phyloP scores from a whole-genome alignment of 2,329 filamentous ascomycete species.

The Gnomoniopsis sp. region DNA sequence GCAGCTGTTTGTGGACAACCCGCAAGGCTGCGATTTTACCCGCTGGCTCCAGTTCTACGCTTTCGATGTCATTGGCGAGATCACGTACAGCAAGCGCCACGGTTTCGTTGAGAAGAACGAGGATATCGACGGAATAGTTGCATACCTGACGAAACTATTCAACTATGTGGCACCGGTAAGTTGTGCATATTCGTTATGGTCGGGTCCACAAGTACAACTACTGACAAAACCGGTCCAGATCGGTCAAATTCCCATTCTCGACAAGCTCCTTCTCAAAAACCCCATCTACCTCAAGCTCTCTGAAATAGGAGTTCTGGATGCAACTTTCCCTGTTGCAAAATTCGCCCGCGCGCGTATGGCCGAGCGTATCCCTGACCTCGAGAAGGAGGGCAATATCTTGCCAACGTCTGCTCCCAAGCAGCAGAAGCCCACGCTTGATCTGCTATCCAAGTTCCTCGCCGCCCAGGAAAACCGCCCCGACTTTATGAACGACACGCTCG shows the following conservation, averaged over 20 bases:
- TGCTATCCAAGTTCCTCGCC: conserved; percentile 70
- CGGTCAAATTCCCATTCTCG: conserved; percentile 70
- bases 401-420: conserved; percentile 36
- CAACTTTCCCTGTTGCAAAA: conserved; percentile 68
- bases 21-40: conserved; percentile 58
- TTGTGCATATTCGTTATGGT: conserved; percentile 1
- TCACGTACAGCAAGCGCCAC: conserved; percentile 72
- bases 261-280: conserved; percentile 70
- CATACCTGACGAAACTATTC: conserved; percentile 61
- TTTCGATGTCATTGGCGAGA: conserved; percentile 76
- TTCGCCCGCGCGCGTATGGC: conserved; percentile 67
- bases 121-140: conserved; percentile 72
- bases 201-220: background rate
- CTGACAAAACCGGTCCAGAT: conserved; percentile 39
- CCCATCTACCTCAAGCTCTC: conserved; percentile 67
- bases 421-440: conserved; percentile 46
- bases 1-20: conserved; percentile 46
- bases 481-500: conserved; percentile 68
- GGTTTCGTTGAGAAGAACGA: conserved; percentile 73
- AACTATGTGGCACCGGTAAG: conserved; percentile 68
- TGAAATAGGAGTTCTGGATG: conserved; percentile 63
- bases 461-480: conserved; percentile 64
- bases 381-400: conserved; percentile 33
- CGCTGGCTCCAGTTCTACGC: conserved; percentile 78
- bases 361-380: conserved; percentile 54